Percentiles rank a stretch among this genome's conserved stretches.
These are phyloP conservation scores for Yamadazyma kitorensis DNA, from an alignment of 805 yeast genomes.

Conservation along the genomic window DNA sequence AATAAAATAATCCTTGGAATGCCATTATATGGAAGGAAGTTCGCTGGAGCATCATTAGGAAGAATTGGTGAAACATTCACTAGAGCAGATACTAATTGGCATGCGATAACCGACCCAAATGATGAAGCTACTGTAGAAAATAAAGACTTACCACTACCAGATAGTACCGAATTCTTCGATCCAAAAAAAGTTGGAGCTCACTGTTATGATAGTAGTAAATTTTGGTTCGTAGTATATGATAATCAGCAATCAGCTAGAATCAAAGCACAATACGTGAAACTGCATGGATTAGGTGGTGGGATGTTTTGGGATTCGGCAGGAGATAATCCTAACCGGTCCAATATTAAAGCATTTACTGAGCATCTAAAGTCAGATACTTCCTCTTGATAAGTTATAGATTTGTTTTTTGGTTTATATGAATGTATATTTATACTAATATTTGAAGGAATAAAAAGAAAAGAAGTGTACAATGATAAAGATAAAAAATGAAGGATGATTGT, in stretches of 20 bases:
- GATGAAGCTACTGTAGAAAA: constrained; percentile 52
- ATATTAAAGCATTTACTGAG: constrained; percentile 1
- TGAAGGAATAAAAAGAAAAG: not conserved
- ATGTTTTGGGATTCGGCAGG: constrained; percentile 97
- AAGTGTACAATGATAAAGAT: not conserved
- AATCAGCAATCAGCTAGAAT: constrained; percentile 46
- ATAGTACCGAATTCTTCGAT: constrained; percentile 44
- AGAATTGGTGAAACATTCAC: not conserved
- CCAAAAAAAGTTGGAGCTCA: constrained; percentile 46
- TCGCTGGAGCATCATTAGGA: constrained; percentile 17
- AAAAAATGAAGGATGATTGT: not conserved
- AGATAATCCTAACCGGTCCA: constrained; percentile 35
- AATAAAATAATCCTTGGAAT: constrained; percentile 71
- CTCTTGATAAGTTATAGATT: too few relatives aligned
- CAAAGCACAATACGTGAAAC: constrained; percentile 60
- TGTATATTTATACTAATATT: too few relatives aligned
- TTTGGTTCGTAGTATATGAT: constrained; percentile 62
- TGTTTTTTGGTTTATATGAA: too few relatives aligned
- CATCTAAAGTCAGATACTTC: too few relatives aligned
- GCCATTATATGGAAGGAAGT: constrained; percentile 73
- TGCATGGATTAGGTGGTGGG: constrained; percentile 66
- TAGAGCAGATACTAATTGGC: not conserved
- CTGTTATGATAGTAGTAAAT: constrained; percentile 38
- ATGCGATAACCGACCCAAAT: constrained; percentile 22
- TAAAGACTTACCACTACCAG: constrained; percentile 45